Conservation (phyloP, 2,329 filamentous ascomycete species). For the Pseudocercospora vitis region DNA sequence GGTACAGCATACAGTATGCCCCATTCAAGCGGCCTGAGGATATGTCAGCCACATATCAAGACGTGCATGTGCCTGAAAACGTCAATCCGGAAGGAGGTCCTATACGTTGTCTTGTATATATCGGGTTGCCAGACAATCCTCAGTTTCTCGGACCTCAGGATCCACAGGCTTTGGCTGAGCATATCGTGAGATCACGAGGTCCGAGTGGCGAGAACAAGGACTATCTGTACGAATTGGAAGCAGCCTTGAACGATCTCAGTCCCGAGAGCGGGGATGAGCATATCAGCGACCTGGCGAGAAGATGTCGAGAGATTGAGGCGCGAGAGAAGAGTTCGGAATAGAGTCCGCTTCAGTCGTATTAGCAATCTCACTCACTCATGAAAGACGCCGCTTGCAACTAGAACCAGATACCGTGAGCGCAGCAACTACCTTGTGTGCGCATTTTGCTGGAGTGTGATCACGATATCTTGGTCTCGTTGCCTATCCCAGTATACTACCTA, state of each 20-base stretch:
- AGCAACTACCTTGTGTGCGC: too few relatives aligned
- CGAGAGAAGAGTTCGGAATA: conserved; percentile 14
- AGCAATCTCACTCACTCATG: too few relatives aligned
- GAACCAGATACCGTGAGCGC: too few relatives aligned
- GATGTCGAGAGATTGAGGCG: conserved; percentile 65
- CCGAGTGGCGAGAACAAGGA: conserved; percentile 88
- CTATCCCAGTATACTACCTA: too few relatives aligned
- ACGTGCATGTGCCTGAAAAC: conserved; percentile 39
- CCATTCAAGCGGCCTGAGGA: conserved; percentile 60
- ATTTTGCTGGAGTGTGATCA: too few relatives aligned
- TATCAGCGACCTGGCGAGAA: conserved; percentile 74
- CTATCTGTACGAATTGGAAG: conserved; percentile 80
- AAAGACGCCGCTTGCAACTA: too few relatives aligned
- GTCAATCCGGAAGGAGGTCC: conserved; percentile 30
- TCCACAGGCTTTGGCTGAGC: conserved; percentile 71
- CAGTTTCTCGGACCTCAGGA: conserved; percentile 88
- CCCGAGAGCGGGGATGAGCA: conserved; percentile 78
- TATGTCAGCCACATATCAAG: conserved; percentile 52
- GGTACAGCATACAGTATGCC: conserved; percentile 90
- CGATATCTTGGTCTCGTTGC: too few relatives aligned
- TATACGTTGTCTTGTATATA: conserved; percentile 75
- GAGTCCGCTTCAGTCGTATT: too few relatives aligned
- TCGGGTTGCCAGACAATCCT: conserved; percentile 87
- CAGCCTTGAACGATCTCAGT: conserved; percentile 70
- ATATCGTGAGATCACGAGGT: conserved; percentile 74